Base-by-base conservation (phyloP, 345 rosid species). In the Sisymbrium altissimum region DNA sequence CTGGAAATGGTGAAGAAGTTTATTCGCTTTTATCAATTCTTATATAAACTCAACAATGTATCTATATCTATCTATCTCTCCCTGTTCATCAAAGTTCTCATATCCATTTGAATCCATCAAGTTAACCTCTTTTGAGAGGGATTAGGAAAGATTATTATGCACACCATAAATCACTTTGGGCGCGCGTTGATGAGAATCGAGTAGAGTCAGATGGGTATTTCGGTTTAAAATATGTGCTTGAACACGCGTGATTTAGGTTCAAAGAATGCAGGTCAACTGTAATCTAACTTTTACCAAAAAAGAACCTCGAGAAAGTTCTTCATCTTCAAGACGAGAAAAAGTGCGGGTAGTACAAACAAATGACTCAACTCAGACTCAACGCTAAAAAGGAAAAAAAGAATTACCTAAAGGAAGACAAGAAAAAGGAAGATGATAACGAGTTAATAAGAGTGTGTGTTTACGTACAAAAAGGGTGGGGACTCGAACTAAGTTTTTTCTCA, bases 1-100 rank as follows among this genome's bases (percentile, higher is more conserved):
- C 88, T 89, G 99, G 99, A 92, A 95, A 86, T 92, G 98, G 99
- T 90, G 89, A 89, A 74, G 17, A 63, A 6, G 2, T 60, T 43
- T 41, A 49, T 52, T 43, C 35, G 54, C 66, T 36, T 12, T 21
- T 19, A 76, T 78, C 19, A 5, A 25, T 69, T 63, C 40, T 76
- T 70, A 70, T 70, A 36, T 63, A 63, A 45, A 39, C 54, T 41
- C 72, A 73, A 64, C 69, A 57, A 70, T 32, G 89, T 81, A 83
- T 72, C 80, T 83, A 74, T 83, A 74, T 52, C 49, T 75, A 10
- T 75, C 58, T 56, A 6, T 32, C 66, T 12, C 30, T 60, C 43
- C 19, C 14, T 25, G 6, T 60, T 48, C 54, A 57, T 48, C 67
- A 49, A 66, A 58, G 7, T 66, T 48, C 59, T 49, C 54, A 11